Percentiles rank a stretch among this genome's conserved stretches.
Conservation (phyloP, 176 grass and related monocot genomes). For the Aegilops sharonensis region DNA sequence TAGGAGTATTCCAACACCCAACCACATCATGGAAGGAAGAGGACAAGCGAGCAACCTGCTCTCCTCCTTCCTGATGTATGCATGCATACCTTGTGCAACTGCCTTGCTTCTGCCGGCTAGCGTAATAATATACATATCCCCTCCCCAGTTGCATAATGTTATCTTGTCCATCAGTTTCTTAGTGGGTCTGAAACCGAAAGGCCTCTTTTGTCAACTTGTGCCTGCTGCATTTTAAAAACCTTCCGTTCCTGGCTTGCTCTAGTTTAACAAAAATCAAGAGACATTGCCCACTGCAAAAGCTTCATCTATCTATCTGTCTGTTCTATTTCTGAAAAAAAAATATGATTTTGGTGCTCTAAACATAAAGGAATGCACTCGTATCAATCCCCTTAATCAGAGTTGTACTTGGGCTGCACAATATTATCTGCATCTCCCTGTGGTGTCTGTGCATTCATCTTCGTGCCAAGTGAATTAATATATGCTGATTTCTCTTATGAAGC, state of each 20-base stretch:
- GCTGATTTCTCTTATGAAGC: not conserved
- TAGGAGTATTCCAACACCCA: not conserved
- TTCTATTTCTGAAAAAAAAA: no score
- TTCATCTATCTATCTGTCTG: no score
- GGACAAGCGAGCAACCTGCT: slow-evolving; percentile 4
- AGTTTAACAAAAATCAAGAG: not conserved
- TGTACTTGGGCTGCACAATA: not conserved
- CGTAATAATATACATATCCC: slow-evolving; percentile 10
- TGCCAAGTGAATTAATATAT: not conserved
- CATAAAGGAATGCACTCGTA: no score
- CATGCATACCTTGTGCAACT: slow-evolving; percentile 13
- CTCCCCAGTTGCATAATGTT: slow-evolving; percentile 1
- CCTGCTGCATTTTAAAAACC: not conserved
- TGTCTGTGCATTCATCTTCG: not conserved
- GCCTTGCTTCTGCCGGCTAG: not conserved
- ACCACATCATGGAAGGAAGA: slow-evolving; percentile 3
- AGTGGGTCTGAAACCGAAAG: slow-evolving; percentile 27
- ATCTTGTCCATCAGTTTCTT: not conserved
- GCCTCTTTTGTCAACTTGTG: slow-evolving; percentile 31
- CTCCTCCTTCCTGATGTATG: not conserved
- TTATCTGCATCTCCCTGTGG: no score
- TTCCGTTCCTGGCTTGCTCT: not conserved
- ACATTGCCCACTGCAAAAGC: not conserved
- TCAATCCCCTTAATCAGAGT: no score
- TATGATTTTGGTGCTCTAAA: no score